phyloP scores from a whole-genome alignment of 257 asterid genomes.

The Eustoma russellianum region DNA sequence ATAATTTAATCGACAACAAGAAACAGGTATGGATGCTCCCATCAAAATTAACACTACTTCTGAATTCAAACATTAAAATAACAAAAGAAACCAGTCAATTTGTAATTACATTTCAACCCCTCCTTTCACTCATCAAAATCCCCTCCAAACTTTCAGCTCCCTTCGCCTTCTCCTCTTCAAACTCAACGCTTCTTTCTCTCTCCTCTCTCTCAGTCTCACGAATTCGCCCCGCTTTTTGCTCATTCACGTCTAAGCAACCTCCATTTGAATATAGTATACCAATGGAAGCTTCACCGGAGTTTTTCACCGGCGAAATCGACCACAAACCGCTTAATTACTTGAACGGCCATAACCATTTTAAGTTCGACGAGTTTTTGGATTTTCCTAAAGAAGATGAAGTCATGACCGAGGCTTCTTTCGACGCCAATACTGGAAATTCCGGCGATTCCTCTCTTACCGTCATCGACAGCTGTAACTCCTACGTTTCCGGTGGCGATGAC shows the following conservation, averaged over 20 bases:
- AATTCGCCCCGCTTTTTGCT: too few relatives aligned
- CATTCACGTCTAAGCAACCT: too few relatives aligned
- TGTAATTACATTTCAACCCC: conserved; percentile 36
- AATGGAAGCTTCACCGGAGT: conserved; percentile 36
- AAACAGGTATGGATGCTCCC: conserved; percentile 3
- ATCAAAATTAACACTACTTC: neutral
- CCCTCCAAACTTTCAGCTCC: conserved; percentile 49
- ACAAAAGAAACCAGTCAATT: neutral
- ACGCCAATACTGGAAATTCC: conserved; percentile 47
- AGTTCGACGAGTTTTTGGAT: conserved; percentile 79
- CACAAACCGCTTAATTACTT: conserved; percentile 20
- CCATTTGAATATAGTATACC: neutral
- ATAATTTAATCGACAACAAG: neutral
- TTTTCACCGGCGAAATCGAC: conserved; percentile 17
- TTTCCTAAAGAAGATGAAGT: conserved; percentile 80
- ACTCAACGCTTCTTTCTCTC: conserved; percentile 21
- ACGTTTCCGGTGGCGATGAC: conserved; percentile 57
- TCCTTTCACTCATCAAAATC: conserved; percentile 54
- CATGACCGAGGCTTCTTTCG: conserved; percentile 75
- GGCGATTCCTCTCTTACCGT: conserved; percentile 61
- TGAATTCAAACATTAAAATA: neutral
- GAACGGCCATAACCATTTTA: conserved; percentile 27
- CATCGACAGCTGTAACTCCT: conserved; percentile 77
- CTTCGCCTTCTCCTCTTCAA: conserved; percentile 26
- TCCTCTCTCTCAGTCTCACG: conserved; percentile 23